Base-by-base conservation (phyloP, 2,329 filamentous ascomycete genomes). In the Neoascochyta sp. region DNA sequence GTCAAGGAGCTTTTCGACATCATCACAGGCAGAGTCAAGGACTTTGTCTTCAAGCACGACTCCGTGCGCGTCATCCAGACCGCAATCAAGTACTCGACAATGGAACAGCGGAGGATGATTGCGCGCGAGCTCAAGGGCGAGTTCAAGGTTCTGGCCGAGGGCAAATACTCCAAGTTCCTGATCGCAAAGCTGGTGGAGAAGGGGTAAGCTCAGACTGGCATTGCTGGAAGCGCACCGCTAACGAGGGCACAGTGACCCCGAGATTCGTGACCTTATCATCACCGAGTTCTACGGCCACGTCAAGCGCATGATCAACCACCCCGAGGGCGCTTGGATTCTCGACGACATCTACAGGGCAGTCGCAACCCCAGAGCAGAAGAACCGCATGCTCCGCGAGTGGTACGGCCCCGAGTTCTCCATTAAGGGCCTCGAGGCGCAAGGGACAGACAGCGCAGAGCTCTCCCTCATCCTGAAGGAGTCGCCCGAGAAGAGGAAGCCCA, bases 21-120 rank as follows among this genome's bases (percentile, higher is more conserved):
- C 55, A 85, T 95, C 52, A 92, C 86, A 14, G 90, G 89, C 30
- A 80, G 85, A 35, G 84, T 96, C 52, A 87, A 86, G 65, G 92
- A 96, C 41, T 95, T 96, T 48, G 90, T 95, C 12, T 85, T 98
- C 68, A 98, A 98, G 76, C 92, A 98, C 64, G 92, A 98, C 61
- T 86, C 88, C 19, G 90, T 95, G n/a, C 79, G 92, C 48, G 88
- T 95, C 22, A 84, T 98, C 15, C 92, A 98, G 68, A 95, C 89
- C 9, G 92, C 90, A 20, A 78, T 98, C 66, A 98, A 98, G 66
- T 98, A 98, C 66, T 84, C 87, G 26, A 93, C 83, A 24, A 73
- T 80, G 32, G 82, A 85, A 39, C 89, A 95, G 67, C 78, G 86
- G 56, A 86, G 82, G 64, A 78, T 82, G 68, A 95, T 98, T 53